Base-by-base conservation (phyloP, 768 basidiomycete species). In the Mycena floridula region DNA sequence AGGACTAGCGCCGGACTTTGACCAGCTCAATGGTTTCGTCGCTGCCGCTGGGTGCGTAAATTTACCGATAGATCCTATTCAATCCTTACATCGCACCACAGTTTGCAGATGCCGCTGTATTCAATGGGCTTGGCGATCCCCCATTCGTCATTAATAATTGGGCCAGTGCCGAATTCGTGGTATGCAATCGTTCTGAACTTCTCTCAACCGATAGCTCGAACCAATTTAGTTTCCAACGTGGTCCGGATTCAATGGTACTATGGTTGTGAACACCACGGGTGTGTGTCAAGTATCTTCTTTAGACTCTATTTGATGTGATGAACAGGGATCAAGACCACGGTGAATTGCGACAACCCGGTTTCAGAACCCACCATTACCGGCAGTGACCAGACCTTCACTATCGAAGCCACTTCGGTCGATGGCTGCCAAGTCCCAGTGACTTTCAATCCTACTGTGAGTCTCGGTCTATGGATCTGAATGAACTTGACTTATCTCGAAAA, bases 31-130 rank as follows among this genome's bases (percentile, higher is more conserved):
- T 35, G 68, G 69, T 15, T 84, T 82, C 54, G 61, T 76, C 7
- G 77, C 82, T 23, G 77, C 82, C 6, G 72, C 79, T 6, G 82
- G 38, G n/a, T n/a, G n/a, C n/a, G n/a, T n/a, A n/a, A n/a, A n/a
- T n/a, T n/a, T n/a, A n/a, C n/a, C n/a, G n/a, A n/a, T n/a, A n/a
- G n/a, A n/a, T n/a, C n/a, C n/a, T n/a, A n/a, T n/a, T n/a, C n/a
- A n/a, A n/a, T n/a, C n/a, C n/a, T n/a, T n/a, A n/a, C n/a, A n/a
- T n/a, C n/a, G n/a, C n/a, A n/a, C n/a, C n/a, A n/a, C n/a, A n/a
- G n/a, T 76, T 69, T 50, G 67, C 70, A 4, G 70, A 73, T 37
- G 68, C 71, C 15, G 66, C 71, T 5, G 68, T 68, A 4, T 58
- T 70, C 27, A 67, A 76, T 49, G 53, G 58, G 13, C 56, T 84